phyloP scores from a whole-genome alignment of 2,329 filamentous ascomycete species.

The Diplodia corticola region DNA sequence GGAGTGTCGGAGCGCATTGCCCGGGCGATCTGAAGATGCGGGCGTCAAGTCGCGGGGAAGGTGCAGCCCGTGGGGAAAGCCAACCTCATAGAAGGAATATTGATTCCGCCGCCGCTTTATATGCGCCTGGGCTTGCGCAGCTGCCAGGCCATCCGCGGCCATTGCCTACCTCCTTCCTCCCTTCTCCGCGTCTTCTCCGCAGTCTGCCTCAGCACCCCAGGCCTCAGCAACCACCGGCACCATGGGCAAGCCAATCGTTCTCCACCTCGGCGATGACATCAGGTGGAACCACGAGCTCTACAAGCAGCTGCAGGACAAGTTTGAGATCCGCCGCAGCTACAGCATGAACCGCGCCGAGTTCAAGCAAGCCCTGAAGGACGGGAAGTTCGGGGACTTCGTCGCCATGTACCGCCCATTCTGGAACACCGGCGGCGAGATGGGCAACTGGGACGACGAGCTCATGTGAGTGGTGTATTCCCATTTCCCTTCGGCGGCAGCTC shows the following conservation, averaged over 20 bases:
- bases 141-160: neutral
- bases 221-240: neutral
- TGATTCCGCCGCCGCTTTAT: conserved; percentile 12
- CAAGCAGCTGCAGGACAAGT: conserved; percentile 37
- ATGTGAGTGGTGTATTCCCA: conserved; percentile 37
- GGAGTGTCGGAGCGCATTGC: conserved; percentile 14
- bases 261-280: conserved; percentile 48
- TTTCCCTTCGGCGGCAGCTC: too few species aligned
- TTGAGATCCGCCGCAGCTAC: conserved; percentile 38
- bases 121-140: neutral
- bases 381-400: conserved; percentile 46
- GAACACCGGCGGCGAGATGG: conserved; percentile 63
- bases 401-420: conserved; percentile 61
- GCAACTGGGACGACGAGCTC: conserved; percentile 61
- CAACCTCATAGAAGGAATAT: conserved; percentile 4
- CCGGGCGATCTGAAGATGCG: neutral
- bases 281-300: conserved; percentile 49
- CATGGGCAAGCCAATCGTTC: conserved; percentile 38
- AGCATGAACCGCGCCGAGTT: conserved; percentile 39
- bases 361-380: conserved; percentile 40
- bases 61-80: conserved; percentile 20
- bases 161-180: neutral
- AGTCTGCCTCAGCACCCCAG: neutral
- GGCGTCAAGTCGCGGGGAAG: neutral
- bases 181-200: neutral